Percentiles rank a stretch among this genome's conserved stretches.
Conservation (phyloP, 2,329 filamentous ascomycete genomes). For the Cladophialophora bantiana region DNA sequence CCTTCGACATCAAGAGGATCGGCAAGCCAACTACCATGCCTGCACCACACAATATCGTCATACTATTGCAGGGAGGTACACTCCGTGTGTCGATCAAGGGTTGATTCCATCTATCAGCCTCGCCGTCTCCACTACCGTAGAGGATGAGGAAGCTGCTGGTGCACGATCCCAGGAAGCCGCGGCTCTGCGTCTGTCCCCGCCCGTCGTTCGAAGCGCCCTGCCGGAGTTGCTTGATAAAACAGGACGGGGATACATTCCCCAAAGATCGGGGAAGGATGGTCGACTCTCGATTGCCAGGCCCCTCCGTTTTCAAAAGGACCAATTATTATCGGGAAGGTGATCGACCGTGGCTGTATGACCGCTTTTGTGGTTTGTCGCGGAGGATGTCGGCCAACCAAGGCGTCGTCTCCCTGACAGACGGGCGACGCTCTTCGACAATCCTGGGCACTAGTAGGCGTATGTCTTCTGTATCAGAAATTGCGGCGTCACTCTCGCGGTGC, state of each 20-base stretch:
- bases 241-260: not conserved
- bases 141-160: not conserved
- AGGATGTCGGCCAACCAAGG: conserved; percentile 37
- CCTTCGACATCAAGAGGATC: not conserved
- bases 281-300: not conserved
- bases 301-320: not conserved
- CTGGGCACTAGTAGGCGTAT: conserved; percentile 27
- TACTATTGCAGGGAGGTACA: not conserved
- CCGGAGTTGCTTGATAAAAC: not conserved
- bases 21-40: not conserved
- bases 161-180: not conserved
- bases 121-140: not conserved
- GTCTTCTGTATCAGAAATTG: conserved; percentile 32
- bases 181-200: not conserved
- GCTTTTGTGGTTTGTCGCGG: conserved; percentile 35
- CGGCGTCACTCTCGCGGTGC: conserved; percentile 28
- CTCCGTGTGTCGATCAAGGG: not conserved
- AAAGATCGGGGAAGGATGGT: not conserved
- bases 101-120: not conserved
- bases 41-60: not conserved
- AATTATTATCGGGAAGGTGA: conserved; percentile 32
- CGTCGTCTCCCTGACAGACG: conserved; percentile 35
- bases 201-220: not conserved
- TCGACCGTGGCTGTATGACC: conserved; percentile 32
- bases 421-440: conserved; percentile 34